Conservation (phyloP, 495 filamentous ascomycete species). For the Aspergillus wentii region DNA sequence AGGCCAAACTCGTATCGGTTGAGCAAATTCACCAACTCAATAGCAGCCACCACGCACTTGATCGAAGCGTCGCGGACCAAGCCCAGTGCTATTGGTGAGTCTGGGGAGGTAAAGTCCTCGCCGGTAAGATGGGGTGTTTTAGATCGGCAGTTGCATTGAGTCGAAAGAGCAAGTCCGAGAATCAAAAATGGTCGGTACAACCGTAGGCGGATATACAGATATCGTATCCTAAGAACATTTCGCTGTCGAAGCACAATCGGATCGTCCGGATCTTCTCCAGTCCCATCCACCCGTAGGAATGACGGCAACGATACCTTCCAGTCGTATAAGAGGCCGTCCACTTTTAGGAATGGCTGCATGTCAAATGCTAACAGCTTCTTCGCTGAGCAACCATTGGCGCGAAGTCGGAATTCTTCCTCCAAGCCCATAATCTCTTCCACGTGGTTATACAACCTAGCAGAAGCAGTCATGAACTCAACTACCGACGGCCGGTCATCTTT, state of each 20-base stretch:
- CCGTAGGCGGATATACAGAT: conserved; percentile 15
- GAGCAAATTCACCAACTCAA: conserved; percentile 5
- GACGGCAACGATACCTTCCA: conserved; percentile 5
- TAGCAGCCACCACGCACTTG: conserved; percentile 9
- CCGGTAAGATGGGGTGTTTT: conserved; percentile 6
- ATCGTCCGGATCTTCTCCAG: neutral
- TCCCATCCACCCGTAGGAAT: neutral
- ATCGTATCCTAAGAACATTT: conserved; percentile 7
- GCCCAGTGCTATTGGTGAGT: conserved; percentile 3
- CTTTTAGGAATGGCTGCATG: conserved; percentile 3
- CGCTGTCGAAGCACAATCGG: conserved; percentile 9
- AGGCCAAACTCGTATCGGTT: conserved; percentile 3
- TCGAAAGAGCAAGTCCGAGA: conserved; percentile 5
- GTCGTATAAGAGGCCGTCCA: conserved; percentile 5
- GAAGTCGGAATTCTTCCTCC: conserved; percentile 6
- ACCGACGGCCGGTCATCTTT: conserved; percentile 5
- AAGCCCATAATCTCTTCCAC: conserved; percentile 10
- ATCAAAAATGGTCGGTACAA: conserved; percentile 10
- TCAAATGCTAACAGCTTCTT: conserved; percentile 10
- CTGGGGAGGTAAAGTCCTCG: neutral
- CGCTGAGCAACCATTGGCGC: conserved; percentile 6
- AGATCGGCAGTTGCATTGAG: conserved; percentile 6
- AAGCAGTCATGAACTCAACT: conserved; percentile 5
- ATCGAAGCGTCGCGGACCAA: conserved; percentile 8
- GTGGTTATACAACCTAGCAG: conserved; percentile 8